Percentiles rank a stretch among this genome's conserved stretches.
These are phyloP conservation scores for Daldinia grandis DNA, from an alignment of 495 filamentous ascomycete genomes.

Conservation along the genomic window DNA sequence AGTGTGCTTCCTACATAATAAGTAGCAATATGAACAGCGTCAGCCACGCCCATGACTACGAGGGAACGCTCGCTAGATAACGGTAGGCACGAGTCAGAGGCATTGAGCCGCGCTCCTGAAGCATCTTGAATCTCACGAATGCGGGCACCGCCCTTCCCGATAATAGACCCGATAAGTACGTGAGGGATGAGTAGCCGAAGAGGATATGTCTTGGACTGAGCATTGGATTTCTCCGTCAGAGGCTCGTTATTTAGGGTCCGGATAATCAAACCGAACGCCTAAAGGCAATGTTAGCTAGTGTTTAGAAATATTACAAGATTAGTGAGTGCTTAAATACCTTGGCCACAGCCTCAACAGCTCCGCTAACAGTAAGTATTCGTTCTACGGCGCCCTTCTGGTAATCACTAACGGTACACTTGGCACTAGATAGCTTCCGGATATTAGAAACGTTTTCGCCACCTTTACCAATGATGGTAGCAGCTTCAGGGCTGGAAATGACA, in stretches of 20 bases:
- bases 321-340: slow-evolving; percentile 69
- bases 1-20: slow-evolving; percentile 98
- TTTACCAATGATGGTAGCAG: slow-evolving; percentile 97
- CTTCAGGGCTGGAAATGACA: slow-evolving; percentile 94
- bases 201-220: slow-evolving; percentile 96
- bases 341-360: slow-evolving; percentile 91
- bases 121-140: slow-evolving; percentile 99
- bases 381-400: slow-evolving; percentile 96
- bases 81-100: slow-evolving; percentile 92
- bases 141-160: slow-evolving; percentile 91
- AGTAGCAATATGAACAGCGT: slow-evolving; percentile 97
- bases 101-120: slow-evolving; percentile 94
- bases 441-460: slow-evolving; percentile 97
- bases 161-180: slow-evolving; percentile 97
- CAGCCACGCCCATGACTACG: slow-evolving; percentile 89
- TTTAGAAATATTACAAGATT: not conserved
- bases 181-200: slow-evolving; percentile 95
- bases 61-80: slow-evolving; percentile 94
- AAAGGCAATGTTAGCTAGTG: slow-evolving; percentile 25
- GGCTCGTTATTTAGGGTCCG: slow-evolving; percentile 97
- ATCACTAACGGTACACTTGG: slow-evolving; percentile 98
- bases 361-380: slow-evolving; percentile 95
- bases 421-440: slow-evolving; percentile 88
- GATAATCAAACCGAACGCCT: slow-evolving; percentile 98
- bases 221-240: slow-evolving; percentile 81